Conservation (phyloP, 2,329 filamentous ascomycete genomes). For the Rhexocercosporidium sp. region DNA sequence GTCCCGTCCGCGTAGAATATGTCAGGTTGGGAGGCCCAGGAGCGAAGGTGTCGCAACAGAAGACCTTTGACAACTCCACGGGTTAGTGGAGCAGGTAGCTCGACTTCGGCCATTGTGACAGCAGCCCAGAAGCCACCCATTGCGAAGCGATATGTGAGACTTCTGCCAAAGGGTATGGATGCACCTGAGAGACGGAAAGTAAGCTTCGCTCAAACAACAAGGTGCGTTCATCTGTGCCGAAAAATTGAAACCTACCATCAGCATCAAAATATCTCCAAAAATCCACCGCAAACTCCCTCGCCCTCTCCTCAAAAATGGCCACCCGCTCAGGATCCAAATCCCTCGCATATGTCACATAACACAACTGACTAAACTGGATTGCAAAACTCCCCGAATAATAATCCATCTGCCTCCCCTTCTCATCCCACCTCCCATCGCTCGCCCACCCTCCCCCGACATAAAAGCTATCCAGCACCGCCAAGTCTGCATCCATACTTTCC, state of each 20-base stretch:
- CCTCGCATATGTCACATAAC: conserved; percentile 51
- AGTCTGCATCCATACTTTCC: conserved; percentile 48
- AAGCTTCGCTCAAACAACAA: not conserved
- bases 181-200: conserved; percentile 45
- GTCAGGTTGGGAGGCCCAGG: conserved; percentile 51
- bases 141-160: conserved; percentile 57
- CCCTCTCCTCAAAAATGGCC: conserved; percentile 46
- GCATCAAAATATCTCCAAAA: conserved; percentile 57
- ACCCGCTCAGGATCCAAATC: conserved; percentile 49
- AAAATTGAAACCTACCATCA: conserved; percentile 44
- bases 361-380: conserved; percentile 56
- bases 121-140: conserved; percentile 55
- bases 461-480: conserved; percentile 52
- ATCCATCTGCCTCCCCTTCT: conserved; percentile 48
- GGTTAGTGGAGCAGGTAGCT: conserved; percentile 45
- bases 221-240: not conserved
- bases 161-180: conserved; percentile 57
- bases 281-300: conserved; percentile 46
- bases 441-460: conserved; percentile 54
- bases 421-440: conserved; percentile 51
- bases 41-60: conserved; percentile 54
- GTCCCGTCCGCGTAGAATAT: conserved; percentile 57
- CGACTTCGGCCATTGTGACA: conserved; percentile 48
- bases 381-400: conserved; percentile 61
- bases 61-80: conserved; percentile 53